A percentile compares a stretch with the other conserved stretches of the same genome.
These are phyloP conservation scores for Biscogniauxia mediterranea DNA, from an alignment of 2,329 filamentous ascomycete species.

Conservation along the genomic window DNA sequence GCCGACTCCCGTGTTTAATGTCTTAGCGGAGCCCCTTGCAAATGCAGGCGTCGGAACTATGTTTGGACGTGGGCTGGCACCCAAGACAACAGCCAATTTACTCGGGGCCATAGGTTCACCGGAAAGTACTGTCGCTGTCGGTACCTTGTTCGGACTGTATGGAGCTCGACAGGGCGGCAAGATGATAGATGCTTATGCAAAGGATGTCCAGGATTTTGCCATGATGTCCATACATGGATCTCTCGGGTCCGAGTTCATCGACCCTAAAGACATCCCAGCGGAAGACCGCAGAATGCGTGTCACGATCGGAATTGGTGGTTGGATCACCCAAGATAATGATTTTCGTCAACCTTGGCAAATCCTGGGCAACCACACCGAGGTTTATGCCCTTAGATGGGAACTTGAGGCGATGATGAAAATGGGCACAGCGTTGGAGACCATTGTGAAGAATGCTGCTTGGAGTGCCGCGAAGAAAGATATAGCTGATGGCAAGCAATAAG, in stretches of 20 bases:
- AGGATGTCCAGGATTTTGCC: slow-evolving; percentile 84
- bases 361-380: slow-evolving; percentile 70
- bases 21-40: slow-evolving; percentile 72
- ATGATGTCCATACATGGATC: slow-evolving; percentile 70
- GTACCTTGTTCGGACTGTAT: slow-evolving; percentile 89
- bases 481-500: slow-evolving; percentile 47
- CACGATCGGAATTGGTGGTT: slow-evolving; percentile 81
- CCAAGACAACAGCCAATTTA: slow-evolving; percentile 72
- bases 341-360: slow-evolving; percentile 76
- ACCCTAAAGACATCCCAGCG: slow-evolving; percentile 51
- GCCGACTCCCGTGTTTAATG: slow-evolving; percentile 35
- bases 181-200: slow-evolving; percentile 84
- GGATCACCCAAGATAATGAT: slow-evolving; percentile 70
- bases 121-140: slow-evolving; percentile 75
- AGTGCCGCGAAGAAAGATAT: slow-evolving; percentile 58
- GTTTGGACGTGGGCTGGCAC: slow-evolving; percentile 74
- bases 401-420: slow-evolving; percentile 73
- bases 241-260: slow-evolving; percentile 40
- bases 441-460: slow-evolving; percentile 83
- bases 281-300: slow-evolving; percentile 71
- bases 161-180: slow-evolving; percentile 77
- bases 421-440: slow-evolving; percentile 71
- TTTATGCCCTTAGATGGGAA: slow-evolving; percentile 84
- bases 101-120: slow-evolving; percentile 78
- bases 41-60: slow-evolving; percentile 77